phyloP scores from a whole-genome alignment of 306 rosid genomes.

The Astragalus membranaceus region DNA sequence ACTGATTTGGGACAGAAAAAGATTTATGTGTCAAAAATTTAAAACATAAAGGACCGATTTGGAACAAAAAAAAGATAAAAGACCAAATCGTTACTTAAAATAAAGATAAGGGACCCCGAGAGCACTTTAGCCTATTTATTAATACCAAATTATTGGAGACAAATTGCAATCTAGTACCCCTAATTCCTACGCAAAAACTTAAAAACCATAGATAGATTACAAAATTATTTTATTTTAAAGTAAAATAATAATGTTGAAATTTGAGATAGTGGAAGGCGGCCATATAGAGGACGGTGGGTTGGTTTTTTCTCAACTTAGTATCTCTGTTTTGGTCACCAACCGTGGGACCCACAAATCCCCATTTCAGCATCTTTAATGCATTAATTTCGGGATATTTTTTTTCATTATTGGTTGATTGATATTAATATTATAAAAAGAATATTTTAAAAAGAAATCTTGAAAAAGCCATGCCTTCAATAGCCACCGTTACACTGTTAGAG shows the following conservation, averaged over 20 bases:
- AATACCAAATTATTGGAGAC: constrained; percentile 12
- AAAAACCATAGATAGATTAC: background rate
- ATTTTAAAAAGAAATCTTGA: background rate
- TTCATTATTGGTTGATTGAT: background rate
- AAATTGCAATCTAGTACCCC: constrained; percentile 11
- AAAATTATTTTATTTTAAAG: background rate
- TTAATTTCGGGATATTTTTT: constrained; percentile 11
- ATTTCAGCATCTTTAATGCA: constrained; percentile 11
- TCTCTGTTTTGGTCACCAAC: constrained; percentile 51
- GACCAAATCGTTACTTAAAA: too few relatives aligned
- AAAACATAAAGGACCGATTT: too few relatives aligned
- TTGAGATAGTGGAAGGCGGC: constrained; percentile 42
- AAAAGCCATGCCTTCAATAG: background rate
- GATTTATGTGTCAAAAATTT: too few relatives aligned
- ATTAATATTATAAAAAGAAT: too few relatives aligned
- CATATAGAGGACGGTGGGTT: constrained; percentile 16
- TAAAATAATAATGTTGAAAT: background rate
- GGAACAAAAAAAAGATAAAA: too few relatives aligned
- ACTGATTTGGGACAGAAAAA: too few relatives aligned
- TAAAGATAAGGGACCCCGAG: too few relatives aligned
- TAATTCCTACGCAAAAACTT: constrained; percentile 1
- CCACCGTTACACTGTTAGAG: background rate
- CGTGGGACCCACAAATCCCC: constrained; percentile 37
- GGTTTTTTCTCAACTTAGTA: constrained; percentile 10
- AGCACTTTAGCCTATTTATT: too few relatives aligned